These are phyloP conservation scores for Quercus rubra DNA, from an alignment of 306 rosid genomes.

Conservation along the genomic window DNA sequence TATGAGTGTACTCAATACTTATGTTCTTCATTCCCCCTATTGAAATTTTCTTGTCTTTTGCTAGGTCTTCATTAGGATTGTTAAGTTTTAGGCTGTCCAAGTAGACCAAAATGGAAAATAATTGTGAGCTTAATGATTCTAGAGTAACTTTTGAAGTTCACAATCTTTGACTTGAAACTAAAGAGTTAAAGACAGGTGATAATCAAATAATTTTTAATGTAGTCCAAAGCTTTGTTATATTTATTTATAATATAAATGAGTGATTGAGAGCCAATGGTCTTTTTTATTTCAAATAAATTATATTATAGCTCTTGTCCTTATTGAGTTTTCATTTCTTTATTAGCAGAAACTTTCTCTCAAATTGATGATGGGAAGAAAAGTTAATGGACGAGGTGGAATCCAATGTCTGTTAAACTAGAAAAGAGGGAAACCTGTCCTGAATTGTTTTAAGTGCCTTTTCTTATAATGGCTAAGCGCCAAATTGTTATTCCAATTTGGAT, in stretches of 20 bases:
- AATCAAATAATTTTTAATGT: neutral
- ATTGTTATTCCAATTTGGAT: neutral
- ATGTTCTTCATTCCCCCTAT: constrained; percentile 5
- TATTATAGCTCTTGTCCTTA: no score
- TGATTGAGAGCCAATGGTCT: neutral
- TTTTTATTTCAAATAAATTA: no score
- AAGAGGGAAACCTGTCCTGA: neutral
- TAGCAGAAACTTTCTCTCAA: no score
- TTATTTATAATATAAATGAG: neutral
- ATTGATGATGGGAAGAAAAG: neutral
- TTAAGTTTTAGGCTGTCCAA: neutral
- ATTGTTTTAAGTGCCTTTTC: neutral
- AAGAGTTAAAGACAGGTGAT: constrained; percentile 31
- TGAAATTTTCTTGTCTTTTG: neutral
- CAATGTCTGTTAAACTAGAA: neutral
- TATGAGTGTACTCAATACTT: constrained; percentile 21
- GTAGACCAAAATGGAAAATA: constrained; percentile 8
- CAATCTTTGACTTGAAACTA: constrained; percentile 36
- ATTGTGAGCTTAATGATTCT: constrained; percentile 28
- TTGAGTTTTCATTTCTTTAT: no score
- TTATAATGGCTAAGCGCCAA: neutral
- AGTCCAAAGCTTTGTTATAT: neutral
- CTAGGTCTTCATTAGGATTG: no score
- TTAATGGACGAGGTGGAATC: constrained; percentile 16
- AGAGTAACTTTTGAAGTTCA: constrained; percentile 11